Conservation (phyloP, 2,329 filamentous ascomycete genomes). For the Aureobasidium sp. region DNA sequence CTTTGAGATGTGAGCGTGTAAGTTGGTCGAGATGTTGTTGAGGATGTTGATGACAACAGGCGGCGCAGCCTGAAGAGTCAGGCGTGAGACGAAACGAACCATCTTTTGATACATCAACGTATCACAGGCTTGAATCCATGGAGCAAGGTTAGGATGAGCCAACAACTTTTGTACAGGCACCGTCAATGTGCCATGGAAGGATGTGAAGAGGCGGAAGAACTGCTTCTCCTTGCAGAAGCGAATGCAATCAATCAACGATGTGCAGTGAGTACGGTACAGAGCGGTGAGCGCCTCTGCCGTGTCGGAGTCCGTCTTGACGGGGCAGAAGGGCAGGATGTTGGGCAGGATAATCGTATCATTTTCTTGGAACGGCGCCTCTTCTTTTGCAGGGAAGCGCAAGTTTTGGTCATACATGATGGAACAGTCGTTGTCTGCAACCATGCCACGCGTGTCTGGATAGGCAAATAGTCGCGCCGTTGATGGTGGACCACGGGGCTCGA, state of each 20-base stretch:
- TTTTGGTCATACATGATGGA: slow-evolving; percentile 52
- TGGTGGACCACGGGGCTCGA: slow-evolving; percentile 30
- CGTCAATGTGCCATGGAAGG: slow-evolving; percentile 92
- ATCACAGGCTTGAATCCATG: slow-evolving; percentile 94
- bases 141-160: slow-evolving; percentile 68
- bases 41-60: slow-evolving; percentile 81
- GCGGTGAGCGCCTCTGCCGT: slow-evolving; percentile 79
- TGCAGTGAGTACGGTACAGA: slow-evolving; percentile 89
- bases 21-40: slow-evolving; percentile 72
- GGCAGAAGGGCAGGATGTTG: slow-evolving; percentile 75
- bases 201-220: slow-evolving; percentile 89
- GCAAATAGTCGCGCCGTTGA: slow-evolving; percentile 41
- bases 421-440: slow-evolving; percentile 33
- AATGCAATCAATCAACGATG: slow-evolving; percentile 89
- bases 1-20: slow-evolving; percentile 74
- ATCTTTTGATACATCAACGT: slow-evolving; percentile 95
- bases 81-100: slow-evolving; percentile 82
- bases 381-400: slow-evolving; percentile 55
- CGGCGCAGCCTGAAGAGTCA: slow-evolving; percentile 86
- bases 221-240: slow-evolving; percentile 95
- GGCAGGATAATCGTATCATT: slow-evolving; percentile 73
- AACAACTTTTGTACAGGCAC: slow-evolving; percentile 94
- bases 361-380: slow-evolving; percentile 51
- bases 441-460: slow-evolving; percentile 38
- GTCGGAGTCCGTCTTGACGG: slow-evolving; percentile 74